Conservation (phyloP, 2,329 filamentous ascomycete species). For the Sclerotinia subarctica region DNA sequence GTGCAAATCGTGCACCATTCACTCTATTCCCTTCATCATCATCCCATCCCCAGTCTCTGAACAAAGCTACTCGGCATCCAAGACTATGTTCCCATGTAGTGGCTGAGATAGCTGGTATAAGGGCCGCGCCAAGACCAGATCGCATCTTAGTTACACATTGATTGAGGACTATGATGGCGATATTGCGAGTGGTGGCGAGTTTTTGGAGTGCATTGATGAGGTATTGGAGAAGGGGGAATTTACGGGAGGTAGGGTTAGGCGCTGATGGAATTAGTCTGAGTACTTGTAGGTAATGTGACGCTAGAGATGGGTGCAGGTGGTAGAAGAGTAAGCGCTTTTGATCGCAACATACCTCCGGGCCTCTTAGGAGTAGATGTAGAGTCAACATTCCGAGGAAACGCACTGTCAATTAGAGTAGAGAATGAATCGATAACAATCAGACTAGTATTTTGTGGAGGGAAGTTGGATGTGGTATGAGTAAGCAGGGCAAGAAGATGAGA, state of each 20-base stretch:
- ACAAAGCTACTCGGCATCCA: conserved; percentile 70
- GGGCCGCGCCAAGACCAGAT: conserved; percentile 59
- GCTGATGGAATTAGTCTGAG: conserved; percentile 15
- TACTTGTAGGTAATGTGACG: not conserved
- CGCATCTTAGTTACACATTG: conserved; percentile 83
- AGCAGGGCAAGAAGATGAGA: conserved; percentile 70
- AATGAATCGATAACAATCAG: conserved; percentile 77
- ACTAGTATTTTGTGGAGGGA: conserved; percentile 60
- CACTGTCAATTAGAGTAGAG: conserved; percentile 71
- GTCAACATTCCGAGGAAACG: conserved; percentile 64
- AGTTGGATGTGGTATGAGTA: conserved; percentile 59
- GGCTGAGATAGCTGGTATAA: conserved; percentile 73
- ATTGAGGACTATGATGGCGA: conserved; percentile 72
- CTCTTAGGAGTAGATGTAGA: conserved; percentile 27
- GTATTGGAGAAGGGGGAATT: conserved; percentile 47
- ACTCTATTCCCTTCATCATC: conserved; percentile 44
- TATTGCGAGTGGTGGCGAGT: conserved; percentile 67
- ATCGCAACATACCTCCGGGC: conserved; percentile 28
- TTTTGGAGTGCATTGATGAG: conserved; percentile 71
- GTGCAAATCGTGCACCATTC: conserved; percentile 58
- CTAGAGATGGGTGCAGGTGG: not conserved
- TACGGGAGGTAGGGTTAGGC: conserved; percentile 40
- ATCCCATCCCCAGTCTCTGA: conserved; percentile 68
- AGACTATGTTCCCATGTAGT: conserved; percentile 78
- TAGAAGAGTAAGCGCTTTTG: not conserved